A percentile compares a stretch with the other conserved stretches of the same genome.
Conservation (phyloP, 2,329 filamentous ascomycete genomes). For the Cadophora malorum region DNA sequence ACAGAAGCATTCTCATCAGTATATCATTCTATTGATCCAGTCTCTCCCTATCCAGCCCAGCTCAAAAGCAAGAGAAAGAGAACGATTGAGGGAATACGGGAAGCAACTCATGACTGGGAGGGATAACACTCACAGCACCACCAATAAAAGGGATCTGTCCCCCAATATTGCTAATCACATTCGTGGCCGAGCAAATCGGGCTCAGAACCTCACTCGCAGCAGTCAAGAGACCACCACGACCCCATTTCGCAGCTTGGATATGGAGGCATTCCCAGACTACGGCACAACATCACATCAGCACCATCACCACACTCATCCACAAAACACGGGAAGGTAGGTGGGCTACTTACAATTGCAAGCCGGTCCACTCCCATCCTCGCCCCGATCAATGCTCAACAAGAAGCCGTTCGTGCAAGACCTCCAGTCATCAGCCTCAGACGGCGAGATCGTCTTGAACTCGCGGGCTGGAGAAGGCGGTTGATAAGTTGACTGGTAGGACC, state of each 20-base stretch:
- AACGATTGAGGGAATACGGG: not conserved
- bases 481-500: conserved; percentile 9
- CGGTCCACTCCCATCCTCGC: not conserved
- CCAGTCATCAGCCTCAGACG: conserved; percentile 7
- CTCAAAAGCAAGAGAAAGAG: not conserved
- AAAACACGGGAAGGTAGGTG: not conserved
- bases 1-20: not conserved
- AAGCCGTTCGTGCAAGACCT: conserved; percentile 12
- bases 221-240: conserved; percentile 14
- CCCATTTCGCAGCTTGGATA: not conserved
- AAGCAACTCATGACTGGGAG: not conserved
- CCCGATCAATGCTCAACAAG: not conserved
- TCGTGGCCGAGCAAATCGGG: conserved; percentile 3
- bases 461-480: not conserved
- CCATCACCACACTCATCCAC: not conserved
- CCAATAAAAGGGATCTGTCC: not conserved
- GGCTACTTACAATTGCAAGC: not conserved
- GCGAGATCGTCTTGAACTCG: not conserved
- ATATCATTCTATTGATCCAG: not conserved
- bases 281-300: not conserved
- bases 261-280: conserved; percentile 15
- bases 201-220: not conserved
- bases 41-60: too few relatives aligned
- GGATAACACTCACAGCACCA: conserved; percentile 1
- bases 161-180: not conserved